Conservation (phyloP, 2,329 filamentous ascomycete species). For the Pezicula rhizophila region DNA sequence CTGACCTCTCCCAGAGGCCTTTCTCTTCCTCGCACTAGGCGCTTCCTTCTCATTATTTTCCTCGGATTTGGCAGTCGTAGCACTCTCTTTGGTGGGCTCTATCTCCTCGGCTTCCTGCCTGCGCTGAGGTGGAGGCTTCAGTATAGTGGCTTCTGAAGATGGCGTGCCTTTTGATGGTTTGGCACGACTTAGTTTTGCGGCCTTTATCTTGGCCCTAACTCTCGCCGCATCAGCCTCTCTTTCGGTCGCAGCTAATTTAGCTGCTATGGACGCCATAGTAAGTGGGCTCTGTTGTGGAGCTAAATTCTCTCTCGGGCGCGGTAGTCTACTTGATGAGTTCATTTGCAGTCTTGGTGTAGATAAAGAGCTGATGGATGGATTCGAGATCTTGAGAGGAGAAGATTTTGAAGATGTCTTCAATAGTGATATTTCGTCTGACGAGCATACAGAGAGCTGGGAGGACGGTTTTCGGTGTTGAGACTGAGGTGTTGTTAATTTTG, state of each 20-base stretch:
- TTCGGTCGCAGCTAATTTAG: slow-evolving; percentile 58
- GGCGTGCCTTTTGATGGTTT: slow-evolving; percentile 13
- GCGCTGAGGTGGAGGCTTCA: slow-evolving; percentile 26
- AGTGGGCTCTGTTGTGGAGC: slow-evolving; percentile 46
- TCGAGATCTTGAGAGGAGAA: slow-evolving; percentile 9
- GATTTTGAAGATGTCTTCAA: slow-evolving; percentile 13
- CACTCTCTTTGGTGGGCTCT: slow-evolving; percentile 7
- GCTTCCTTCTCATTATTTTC: not conserved
- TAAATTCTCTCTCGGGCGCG: slow-evolving; percentile 21
- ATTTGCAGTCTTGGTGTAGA: slow-evolving; percentile 17
- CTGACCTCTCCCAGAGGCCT: slow-evolving; percentile 31
- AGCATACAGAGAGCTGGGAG: slow-evolving; percentile 4
- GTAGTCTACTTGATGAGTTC: slow-evolving; percentile 18
- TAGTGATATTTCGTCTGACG: slow-evolving; percentile 17
- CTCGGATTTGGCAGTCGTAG: not conserved
- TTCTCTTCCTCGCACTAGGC: slow-evolving; percentile 29
- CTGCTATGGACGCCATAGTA: slow-evolving; percentile 55
- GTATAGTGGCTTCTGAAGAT: slow-evolving; percentile 14
- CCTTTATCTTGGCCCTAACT: slow-evolving; percentile 55
- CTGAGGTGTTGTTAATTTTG: slow-evolving; percentile 23
- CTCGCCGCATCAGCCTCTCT: slow-evolving; percentile 58
- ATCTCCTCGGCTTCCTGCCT: slow-evolving; percentile 3
- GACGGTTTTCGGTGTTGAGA: slow-evolving; percentile 6
- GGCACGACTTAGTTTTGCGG: slow-evolving; percentile 33
- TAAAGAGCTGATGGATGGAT: slow-evolving; percentile 1